Evolutionary conservation across 495 filamentous ascomycete genomes (phyloP).

Genomic region (Penicillium bialowiezense): DNA sequence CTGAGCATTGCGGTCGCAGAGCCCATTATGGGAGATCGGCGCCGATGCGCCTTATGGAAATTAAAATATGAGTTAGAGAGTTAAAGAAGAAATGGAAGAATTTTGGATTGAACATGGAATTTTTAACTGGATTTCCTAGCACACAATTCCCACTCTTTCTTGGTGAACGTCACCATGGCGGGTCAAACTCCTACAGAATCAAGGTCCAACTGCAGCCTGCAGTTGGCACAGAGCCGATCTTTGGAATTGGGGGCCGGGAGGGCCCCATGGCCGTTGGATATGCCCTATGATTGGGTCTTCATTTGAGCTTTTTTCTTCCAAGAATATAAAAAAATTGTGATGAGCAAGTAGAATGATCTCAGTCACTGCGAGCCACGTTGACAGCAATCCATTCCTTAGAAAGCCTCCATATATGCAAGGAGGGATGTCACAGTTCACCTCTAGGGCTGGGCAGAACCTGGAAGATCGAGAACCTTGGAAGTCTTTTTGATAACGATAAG

Average conservation of each 20-base stretch:
- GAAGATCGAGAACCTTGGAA: too few species aligned
- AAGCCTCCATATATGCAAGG: too few species aligned
- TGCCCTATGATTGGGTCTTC: neutral
- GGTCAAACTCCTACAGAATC: neutral
- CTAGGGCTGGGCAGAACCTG: too few species aligned
- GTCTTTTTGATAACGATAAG: conserved; percentile 5
- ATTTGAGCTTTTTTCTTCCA: too few species aligned
- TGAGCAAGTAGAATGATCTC: too few species aligned
- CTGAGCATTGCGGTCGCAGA: neutral
- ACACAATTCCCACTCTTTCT: neutral
- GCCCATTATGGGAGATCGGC: neutral
- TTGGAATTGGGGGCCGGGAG: neutral
- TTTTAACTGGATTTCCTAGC: too few species aligned
- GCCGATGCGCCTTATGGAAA: neutral
- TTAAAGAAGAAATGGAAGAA: neutral
- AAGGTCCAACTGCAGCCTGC: neutral
- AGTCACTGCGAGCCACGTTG: too few species aligned
- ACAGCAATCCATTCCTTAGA: too few species aligned
- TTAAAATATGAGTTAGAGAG: neutral
- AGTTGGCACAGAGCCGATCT: neutral
- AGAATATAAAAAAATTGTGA: too few species aligned
- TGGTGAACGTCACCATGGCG: conserved; percentile 5
- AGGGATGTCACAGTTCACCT: too few species aligned
- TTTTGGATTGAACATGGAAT: neutral
- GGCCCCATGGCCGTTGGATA: neutral